These are phyloP conservation scores for Alternaria gaisen DNA, from an alignment of 2,329 filamentous ascomycete species.

Conservation along the genomic window DNA sequence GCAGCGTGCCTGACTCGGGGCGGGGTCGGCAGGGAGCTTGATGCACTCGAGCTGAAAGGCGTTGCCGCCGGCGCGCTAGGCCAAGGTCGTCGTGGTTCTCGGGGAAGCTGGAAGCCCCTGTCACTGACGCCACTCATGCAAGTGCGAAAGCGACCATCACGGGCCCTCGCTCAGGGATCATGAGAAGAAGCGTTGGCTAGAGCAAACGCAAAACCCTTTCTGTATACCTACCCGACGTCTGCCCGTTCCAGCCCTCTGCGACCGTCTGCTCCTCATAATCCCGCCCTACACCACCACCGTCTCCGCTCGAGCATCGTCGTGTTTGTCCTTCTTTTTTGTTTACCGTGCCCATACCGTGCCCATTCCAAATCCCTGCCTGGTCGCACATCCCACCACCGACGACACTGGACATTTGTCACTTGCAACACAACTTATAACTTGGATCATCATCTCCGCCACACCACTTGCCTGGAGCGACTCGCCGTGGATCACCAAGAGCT, in stretches of 20 bases:
- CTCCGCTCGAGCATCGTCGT: slow-evolving; percentile 19
- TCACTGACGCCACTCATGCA: slow-evolving; percentile 26
- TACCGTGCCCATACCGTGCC: slow-evolving; percentile 2
- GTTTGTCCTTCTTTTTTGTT: slow-evolving; percentile 31
- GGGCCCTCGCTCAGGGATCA: slow-evolving; percentile 15
- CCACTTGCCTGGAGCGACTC: slow-evolving; percentile 2
- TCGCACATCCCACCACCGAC: slow-evolving; percentile 24
- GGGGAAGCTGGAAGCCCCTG: slow-evolving; percentile 30
- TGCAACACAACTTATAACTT: slow-evolving; percentile 20
- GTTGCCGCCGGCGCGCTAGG: slow-evolving; percentile 6
- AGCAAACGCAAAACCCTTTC: slow-evolving; percentile 40
- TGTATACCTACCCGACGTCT: slow-evolving; percentile 21
- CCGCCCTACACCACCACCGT: slow-evolving; percentile 12
- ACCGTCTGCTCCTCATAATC: slow-evolving; percentile 25
- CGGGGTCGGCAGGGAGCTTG: slow-evolving; percentile 13
- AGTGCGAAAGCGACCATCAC: slow-evolving; percentile 18
- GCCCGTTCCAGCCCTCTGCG: slow-evolving; percentile 23
- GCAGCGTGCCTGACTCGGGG: slow-evolving; percentile 12
- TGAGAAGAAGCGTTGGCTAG: slow-evolving; percentile 19
- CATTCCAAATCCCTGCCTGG: background rate
- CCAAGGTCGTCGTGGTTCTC: slow-evolving; percentile 19
- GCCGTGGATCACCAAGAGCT: background rate
- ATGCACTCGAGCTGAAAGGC: slow-evolving; percentile 14
- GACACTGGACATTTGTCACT: slow-evolving; percentile 27
- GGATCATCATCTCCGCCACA: slow-evolving; percentile 11